phyloP scores from a whole-genome alignment of 305 asterid genomes.

The Solanum hybrid region DNA sequence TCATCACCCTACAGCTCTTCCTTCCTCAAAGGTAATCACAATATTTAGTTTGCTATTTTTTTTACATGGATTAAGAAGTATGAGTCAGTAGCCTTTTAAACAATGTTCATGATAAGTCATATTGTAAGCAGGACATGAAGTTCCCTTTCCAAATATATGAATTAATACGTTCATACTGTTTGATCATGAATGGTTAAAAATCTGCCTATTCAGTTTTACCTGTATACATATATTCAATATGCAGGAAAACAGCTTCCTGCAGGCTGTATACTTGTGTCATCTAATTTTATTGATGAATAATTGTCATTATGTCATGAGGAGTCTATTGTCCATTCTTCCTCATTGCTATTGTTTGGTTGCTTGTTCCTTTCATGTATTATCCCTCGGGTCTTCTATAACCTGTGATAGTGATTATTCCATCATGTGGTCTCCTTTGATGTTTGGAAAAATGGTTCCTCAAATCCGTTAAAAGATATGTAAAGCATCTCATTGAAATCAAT shows the following conservation, averaged over 20 bases:
- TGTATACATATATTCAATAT: neutral
- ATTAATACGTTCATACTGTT: neutral
- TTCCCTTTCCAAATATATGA: neutral
- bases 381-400: neutral
- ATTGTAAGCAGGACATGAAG: neutral
- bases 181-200: neutral
- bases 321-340: neutral
- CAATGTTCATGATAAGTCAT: neutral
- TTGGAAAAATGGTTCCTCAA: neutral
- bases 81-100: neutral
- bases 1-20: neutral
- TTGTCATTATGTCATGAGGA: neutral
- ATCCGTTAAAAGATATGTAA: neutral
- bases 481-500: neutral
- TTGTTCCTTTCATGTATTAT: neutral
- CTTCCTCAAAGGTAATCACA: neutral
- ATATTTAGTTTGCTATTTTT: neutral
- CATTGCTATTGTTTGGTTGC: neutral
- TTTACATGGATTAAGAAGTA: neutral
- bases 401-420: neutral
- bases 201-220: neutral
- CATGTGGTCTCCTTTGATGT: neutral
- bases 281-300: neutral
- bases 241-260: neutral
- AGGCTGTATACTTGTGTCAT: neutral